These are phyloP conservation scores for Trypanosoma platydactyli DNA, from an alignment of 208 protist species.

Conservation along the genomic window DNA sequence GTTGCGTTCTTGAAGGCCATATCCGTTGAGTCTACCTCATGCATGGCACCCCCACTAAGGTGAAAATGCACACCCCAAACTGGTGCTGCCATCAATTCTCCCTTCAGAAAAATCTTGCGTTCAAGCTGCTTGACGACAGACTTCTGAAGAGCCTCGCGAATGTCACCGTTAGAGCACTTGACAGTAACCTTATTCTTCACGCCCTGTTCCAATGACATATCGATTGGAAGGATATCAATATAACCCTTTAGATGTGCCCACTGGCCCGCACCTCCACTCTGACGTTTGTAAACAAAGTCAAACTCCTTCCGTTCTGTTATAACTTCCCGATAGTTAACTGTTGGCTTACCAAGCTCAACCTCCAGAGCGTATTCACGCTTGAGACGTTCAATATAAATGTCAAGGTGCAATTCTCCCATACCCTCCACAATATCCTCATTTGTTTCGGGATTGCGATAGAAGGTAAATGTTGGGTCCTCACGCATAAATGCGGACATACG, in stretches of 20 bases:
- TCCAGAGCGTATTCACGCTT: conserved; percentile 94
- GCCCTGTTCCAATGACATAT: conserved; percentile 91
- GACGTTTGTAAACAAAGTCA: conserved; percentile 98
- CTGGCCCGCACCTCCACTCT: conserved; percentile 98
- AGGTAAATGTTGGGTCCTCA: conserved; percentile 96
- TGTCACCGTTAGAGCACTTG: conserved; percentile 94
- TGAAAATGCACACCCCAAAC: conserved; percentile 96
- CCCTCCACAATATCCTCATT: conserved; percentile 95
- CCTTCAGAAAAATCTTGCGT: conserved; percentile 91
- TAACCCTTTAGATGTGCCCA: conserved; percentile 96
- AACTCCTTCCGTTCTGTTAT: conserved; percentile 92
- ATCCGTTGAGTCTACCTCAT: conserved; percentile 99
- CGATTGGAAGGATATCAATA: conserved; percentile 88
- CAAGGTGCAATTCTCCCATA: conserved; percentile 97
- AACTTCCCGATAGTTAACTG: conserved; percentile 96
- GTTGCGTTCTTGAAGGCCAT: conserved; percentile 97
- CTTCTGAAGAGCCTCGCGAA: conserved; percentile 93
- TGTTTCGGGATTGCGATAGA: conserved; percentile 92
- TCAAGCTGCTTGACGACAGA: conserved; percentile 90
- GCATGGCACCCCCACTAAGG: conserved; percentile 95
- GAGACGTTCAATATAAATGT: conserved; percentile 97
- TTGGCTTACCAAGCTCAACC: conserved; percentile 92
- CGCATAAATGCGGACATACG: conserved; percentile 93
- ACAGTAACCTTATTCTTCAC: conserved; percentile 83
- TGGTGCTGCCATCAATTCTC: conserved; percentile 94